Evolutionary conservation across 2,329 filamentous ascomycete species (phyloP).

Genomic region (Exophiala sideris): DNA sequence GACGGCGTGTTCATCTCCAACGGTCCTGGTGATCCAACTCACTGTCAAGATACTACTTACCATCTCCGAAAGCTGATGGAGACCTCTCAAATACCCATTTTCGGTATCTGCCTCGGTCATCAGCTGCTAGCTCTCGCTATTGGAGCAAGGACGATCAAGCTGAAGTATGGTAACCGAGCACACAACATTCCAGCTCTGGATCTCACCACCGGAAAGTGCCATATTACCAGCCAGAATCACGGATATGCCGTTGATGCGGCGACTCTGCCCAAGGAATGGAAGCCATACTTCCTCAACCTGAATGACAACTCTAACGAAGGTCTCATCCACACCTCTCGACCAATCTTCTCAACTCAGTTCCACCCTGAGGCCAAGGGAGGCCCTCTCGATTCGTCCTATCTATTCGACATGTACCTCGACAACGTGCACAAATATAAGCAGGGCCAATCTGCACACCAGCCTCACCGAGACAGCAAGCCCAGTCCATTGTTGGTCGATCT

Average conservation of each 20-base stretch:
- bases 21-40: conserved; percentile 94
- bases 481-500: conserved; percentile 86
- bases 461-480: conserved; percentile 78
- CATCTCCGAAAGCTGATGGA: conserved; percentile 89
- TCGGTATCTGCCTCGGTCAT: conserved; percentile 97
- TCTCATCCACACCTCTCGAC: conserved; percentile 91
- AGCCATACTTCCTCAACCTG: conserved; percentile 97
- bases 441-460: conserved; percentile 66
- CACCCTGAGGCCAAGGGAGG: conserved; percentile 98
- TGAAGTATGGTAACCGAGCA: conserved; percentile 98
- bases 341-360: conserved; percentile 98
- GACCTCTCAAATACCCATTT: conserved; percentile 83
- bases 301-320: conserved; percentile 98
- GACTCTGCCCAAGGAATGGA: conserved; percentile 81
- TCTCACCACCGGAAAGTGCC: conserved; percentile 91
- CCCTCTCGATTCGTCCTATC: conserved; percentile 89
- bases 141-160: conserved; percentile 87
- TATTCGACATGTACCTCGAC: conserved; percentile 95
- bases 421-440: conserved; percentile 88
- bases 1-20: conserved; percentile 99
- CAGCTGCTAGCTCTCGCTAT: conserved; percentile 88
- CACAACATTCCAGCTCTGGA: conserved; percentile 98
- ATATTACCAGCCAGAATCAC: conserved; percentile 98
- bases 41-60: conserved; percentile 92
- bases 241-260: conserved; percentile 89